Conservation (phyloP, 164 flowering plant species). For the Tetrastigma voinierianum region DNA sequence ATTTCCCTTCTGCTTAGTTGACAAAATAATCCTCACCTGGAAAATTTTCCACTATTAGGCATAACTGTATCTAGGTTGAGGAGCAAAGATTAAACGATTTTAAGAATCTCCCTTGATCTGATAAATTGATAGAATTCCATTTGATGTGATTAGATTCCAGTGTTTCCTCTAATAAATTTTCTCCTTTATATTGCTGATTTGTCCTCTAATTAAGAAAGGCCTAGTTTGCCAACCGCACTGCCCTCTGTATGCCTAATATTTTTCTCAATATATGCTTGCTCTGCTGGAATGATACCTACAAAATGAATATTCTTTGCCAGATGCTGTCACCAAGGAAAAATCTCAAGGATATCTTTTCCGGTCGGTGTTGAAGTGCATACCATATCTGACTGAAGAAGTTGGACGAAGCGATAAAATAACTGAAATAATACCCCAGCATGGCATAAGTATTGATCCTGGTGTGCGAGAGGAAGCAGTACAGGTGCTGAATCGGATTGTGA, state of each 20-base stretch:
- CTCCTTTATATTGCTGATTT: too few species aligned
- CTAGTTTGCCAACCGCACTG: too few species aligned
- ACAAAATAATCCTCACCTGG: too few species aligned
- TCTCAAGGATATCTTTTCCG: conserved; percentile 92
- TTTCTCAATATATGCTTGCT: background rate
- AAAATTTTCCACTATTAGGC: too few species aligned
- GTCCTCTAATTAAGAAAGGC: too few species aligned
- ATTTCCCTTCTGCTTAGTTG: too few species aligned
- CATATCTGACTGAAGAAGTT: conserved; percentile 92
- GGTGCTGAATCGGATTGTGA: conserved; percentile 85
- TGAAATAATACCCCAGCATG: conserved; percentile 97
- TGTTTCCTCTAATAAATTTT: too few species aligned
- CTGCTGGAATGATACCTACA: background rate
- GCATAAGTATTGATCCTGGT: conserved; percentile 97
- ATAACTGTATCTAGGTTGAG: too few species aligned
- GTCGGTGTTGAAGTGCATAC: conserved; percentile 96
- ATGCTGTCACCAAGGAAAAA: conserved; percentile 91
- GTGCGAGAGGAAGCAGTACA: conserved; percentile 98
- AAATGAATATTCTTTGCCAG: conserved; percentile 39
- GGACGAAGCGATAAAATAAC: conserved; percentile 93
- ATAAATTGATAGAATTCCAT: too few species aligned
- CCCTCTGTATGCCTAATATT: background rate
- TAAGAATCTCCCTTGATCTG: too few species aligned
- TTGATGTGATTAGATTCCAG: too few species aligned
- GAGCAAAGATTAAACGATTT: too few species aligned